These are phyloP conservation scores for Penicillium sp. DNA, from an alignment of 2,329 filamentous ascomycete genomes.

Conservation along the genomic window DNA sequence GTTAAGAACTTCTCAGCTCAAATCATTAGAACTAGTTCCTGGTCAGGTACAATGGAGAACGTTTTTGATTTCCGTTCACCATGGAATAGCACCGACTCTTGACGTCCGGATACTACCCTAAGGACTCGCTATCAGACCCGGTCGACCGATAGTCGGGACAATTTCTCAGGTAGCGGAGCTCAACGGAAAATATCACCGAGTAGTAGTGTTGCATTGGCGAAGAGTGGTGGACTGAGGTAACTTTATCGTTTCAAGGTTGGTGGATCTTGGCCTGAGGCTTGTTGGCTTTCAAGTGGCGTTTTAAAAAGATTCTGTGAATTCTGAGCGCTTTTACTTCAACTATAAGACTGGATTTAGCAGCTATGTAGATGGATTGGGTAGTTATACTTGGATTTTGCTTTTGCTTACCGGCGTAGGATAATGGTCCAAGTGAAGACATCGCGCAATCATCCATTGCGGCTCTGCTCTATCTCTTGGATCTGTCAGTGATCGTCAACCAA, in stretches of 20 bases:
- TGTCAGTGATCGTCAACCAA: constrained; percentile 6
- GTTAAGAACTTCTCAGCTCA: neutral
- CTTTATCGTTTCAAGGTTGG: constrained; percentile 8
- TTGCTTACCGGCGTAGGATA: neutral
- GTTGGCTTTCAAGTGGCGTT: neutral
- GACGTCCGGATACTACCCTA: neutral
- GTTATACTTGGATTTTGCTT: neutral
- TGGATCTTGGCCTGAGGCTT: neutral
- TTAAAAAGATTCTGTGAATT: neutral
- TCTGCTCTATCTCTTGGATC: neutral
- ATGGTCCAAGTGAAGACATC: constrained; percentile 4
- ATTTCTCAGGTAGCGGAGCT: neutral
- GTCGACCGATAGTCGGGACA: neutral
- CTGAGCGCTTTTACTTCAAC: too few relatives aligned
- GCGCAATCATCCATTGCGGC: neutral
- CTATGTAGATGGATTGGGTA: too few relatives aligned
- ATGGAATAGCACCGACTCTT: neutral
- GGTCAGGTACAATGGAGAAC: too few relatives aligned
- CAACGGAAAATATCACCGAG: neutral
- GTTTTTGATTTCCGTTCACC: too few relatives aligned
- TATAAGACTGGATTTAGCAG: too few relatives aligned
- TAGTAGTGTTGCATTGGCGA: neutral
- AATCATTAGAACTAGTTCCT: too few relatives aligned
- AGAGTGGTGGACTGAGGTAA: neutral
- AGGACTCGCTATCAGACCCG: neutral